Base-by-base conservation (phyloP, 768 basidiomycete genomes). In the Rhizopogon salebrosus region DNA sequence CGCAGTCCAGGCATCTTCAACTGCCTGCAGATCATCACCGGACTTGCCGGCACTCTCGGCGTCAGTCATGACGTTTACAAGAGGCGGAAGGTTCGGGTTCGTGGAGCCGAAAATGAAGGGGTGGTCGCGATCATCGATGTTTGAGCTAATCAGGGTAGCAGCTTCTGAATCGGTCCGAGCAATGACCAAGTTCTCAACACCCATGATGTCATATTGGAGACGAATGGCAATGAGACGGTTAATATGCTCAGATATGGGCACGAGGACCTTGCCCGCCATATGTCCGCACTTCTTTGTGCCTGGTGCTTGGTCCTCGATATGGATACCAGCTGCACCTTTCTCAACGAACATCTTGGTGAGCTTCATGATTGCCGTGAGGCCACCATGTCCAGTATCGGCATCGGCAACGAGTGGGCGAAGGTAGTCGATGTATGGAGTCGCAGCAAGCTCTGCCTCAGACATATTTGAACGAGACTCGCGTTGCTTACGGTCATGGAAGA, bases 401-500 rank as follows among this genome's bases (percentile, higher is more conserved):
- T 99, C 97, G 16, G 97, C 95, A 57, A 99, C 76, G 59, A 99
- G 80, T 5, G 95, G 95, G 22, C 95, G 88, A 57, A 97, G 83
- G 69, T 95, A 95, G 71, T 98, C 95, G 61, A 95, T 73, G 53
- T 67, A 67, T 0, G 88, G 87, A 0, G 86, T 84, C 59, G 79
- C 75, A 3, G 82, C 77, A 52, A 89, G 84, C 65, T 92, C 83
- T 24, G 78, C 75, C 13, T 89, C 84, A 23, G 85, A 75, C 75
- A 95, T 67, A 56, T 64, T 75, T 0, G 87, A 82, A 22, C 92
- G 88, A 6, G 75, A 81, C 65, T 93, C 89, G 51, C 83, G 85
- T 68, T 98, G 95, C 71, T 97, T 98, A 58, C 95, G 87, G 74
- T 99, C 97, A 68, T 99, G 97, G 85, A 98, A 98, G 39, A 98